phyloP scores from a whole-genome alignment of 768 basidiomycete species.

The Hygrophorus russula region DNA sequence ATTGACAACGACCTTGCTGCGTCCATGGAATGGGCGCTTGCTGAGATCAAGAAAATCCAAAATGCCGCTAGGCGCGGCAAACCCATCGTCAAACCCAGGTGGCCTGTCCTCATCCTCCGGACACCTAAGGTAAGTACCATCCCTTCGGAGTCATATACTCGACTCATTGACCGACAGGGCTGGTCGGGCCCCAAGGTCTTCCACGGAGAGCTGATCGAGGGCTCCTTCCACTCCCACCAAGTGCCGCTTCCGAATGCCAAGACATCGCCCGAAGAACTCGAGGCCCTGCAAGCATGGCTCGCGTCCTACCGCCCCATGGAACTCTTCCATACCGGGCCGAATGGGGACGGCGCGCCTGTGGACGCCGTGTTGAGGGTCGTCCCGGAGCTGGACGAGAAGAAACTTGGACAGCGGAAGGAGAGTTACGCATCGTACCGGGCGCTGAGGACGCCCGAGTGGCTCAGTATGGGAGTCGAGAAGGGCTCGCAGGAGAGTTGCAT shows the following conservation, averaged over 20 bases:
- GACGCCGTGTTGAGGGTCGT: slow-evolving; percentile 47
- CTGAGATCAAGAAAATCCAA: slow-evolving; percentile 70
- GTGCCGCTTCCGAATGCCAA: slow-evolving; percentile 74
- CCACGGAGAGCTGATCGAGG: slow-evolving; percentile 65
- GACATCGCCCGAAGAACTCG: slow-evolving; percentile 51
- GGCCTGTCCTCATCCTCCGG: slow-evolving; percentile 80
- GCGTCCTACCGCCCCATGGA: slow-evolving; percentile 56
- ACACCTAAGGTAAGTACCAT: slow-evolving; percentile 48
- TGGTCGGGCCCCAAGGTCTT: slow-evolving; percentile 58
- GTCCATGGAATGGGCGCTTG: slow-evolving; percentile 72
- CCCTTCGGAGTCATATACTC: background rate
- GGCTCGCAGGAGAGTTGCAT: slow-evolving; percentile 65
- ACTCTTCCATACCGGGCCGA: slow-evolving; percentile 37
- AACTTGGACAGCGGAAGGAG: slow-evolving; percentile 63
- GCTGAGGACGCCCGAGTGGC: slow-evolving; percentile 60
- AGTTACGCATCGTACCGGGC: slow-evolving; percentile 51
- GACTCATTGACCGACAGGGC: slow-evolving; percentile 21
- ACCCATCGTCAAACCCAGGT: slow-evolving; percentile 79
- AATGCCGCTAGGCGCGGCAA: slow-evolving; percentile 63
- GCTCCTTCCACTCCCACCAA: slow-evolving; percentile 80
- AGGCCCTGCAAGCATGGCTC: slow-evolving; percentile 61
- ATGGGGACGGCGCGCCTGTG: slow-evolving; percentile 45
- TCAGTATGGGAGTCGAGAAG: slow-evolving; percentile 34
- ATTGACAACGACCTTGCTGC: slow-evolving; percentile 75
- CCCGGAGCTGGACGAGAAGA: slow-evolving; percentile 43